Percentiles rank a stretch among this genome's conserved stretches.
Conservation (phyloP, 1,284 basidiomycete genomes). For the Sanghuangporus sanghuang region DNA sequence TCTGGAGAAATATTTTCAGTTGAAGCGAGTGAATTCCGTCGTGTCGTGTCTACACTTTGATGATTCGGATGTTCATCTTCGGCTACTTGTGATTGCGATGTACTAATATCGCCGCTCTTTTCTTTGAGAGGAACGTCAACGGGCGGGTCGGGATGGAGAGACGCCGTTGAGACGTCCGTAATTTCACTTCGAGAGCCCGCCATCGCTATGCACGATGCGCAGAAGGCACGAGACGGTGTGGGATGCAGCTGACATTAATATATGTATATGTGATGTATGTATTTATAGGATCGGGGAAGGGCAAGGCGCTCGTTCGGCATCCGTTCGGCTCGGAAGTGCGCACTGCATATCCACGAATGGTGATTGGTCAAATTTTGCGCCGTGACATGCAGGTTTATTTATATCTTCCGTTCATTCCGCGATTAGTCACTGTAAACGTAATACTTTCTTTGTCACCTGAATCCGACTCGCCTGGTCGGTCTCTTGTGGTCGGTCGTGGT, state of each 20-base stretch:
- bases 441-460: too few relatives aligned
- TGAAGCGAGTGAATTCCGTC: constrained; percentile 4
- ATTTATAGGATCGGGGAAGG: not conserved
- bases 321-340: too few relatives aligned
- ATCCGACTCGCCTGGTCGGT: too few relatives aligned
- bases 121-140: not conserved
- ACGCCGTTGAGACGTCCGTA: not conserved
- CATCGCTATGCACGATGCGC: not conserved
- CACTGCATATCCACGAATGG: too few relatives aligned
- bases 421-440: too few relatives aligned
- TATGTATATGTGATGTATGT: not conserved
- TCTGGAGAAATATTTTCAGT: not conserved
- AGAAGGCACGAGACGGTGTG: not conserved
- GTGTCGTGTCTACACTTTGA: not conserved
- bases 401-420: too few relatives aligned
- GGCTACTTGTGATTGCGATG: not conserved
- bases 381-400: too few relatives aligned
- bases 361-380: too few relatives aligned
- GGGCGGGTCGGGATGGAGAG: not conserved
- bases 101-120: not conserved
- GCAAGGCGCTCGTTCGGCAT: too few relatives aligned
- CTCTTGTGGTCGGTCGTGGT: too few relatives aligned
- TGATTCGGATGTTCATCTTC: not conserved
- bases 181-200: not conserved
- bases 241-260: not conserved